Base-by-base conservation (phyloP, 2,329 filamentous ascomycete genomes). In the Teratosphaeria destructans region DNA sequence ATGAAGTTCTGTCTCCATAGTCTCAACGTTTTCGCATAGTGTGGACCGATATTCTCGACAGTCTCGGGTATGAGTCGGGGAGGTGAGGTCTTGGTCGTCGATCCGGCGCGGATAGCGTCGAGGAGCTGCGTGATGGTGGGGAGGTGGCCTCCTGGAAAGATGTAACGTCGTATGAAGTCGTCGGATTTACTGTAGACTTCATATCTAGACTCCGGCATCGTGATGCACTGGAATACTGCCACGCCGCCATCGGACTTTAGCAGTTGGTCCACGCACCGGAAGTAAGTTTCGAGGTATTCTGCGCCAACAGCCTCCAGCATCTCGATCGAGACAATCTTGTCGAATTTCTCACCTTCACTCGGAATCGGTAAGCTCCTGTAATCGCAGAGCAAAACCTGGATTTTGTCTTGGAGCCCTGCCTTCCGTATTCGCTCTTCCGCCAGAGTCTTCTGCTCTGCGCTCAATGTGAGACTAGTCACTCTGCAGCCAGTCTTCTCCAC, bases 61-160 rank as follows among this genome's bases (percentile, higher is more conserved):
- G 74, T 78, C 65, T 90, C 85, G 0, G 89, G 79, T 12, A 90
- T 80, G 6, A 90, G 76, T 5, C 66, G 65, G 0, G 70, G 70
- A 35, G 68, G 64, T 0, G 60, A 59, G 0, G 81, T 81, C 0
- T 84, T 83, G 10, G 77, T 72, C 8, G 63, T 62, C 0, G 85
- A 86, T 37, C 84, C 84, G 29, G 77, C 76, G 49, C 79, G 81
- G 63, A 90, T 85, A 37, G 85, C 70, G 81, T 82, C 67, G 74
- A 86, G n/a, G 74, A 85, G 61, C 76, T 96, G 67, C 79, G 84
- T 65, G 74, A 87, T 59, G 82, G 90, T 52, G 75, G 89, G 67
- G 69, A 90, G 75, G 67, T 90, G 86, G 0, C 87, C 88, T n/a
- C 87, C 87, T 0, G 87, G 88, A 72, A 91, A 90, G 58, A 90